phyloP scores from a whole-genome alignment of 2,329 filamentous ascomycete species.

The Sporothrix protearum region DNA sequence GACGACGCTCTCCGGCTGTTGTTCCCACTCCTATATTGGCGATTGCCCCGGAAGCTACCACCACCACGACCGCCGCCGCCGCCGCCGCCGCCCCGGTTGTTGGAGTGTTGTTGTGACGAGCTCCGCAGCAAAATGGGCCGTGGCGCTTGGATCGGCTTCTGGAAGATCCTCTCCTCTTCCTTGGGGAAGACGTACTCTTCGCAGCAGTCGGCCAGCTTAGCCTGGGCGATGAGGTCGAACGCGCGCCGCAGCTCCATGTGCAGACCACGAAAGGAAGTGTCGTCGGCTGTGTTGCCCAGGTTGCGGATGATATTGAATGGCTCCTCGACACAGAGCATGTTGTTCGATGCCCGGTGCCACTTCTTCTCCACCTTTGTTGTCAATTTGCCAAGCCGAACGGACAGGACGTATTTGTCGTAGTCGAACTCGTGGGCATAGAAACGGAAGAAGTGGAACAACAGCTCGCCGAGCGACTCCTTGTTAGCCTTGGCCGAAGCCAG shows the following conservation, averaged over 20 bases:
- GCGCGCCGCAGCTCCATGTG: constrained; percentile 86
- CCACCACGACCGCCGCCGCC: constrained; percentile 42
- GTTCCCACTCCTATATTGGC: constrained; percentile 46
- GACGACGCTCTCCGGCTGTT: constrained; percentile 53
- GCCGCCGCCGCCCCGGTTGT: constrained; percentile 39
- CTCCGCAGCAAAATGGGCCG: constrained; percentile 58
- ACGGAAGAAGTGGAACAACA: constrained; percentile 94
- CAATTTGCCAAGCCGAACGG: constrained; percentile 75
- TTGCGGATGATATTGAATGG: constrained; percentile 90
- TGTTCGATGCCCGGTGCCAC: constrained; percentile 77
- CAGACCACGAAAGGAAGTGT: constrained; percentile 86
- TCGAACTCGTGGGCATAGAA: constrained; percentile 93
- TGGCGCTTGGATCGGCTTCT: constrained; percentile 53
- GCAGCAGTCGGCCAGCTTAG: constrained; percentile 77
- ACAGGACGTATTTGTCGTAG: constrained; percentile 79
- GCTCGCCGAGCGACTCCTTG: constrained; percentile 73
- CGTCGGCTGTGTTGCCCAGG: constrained; percentile 92
- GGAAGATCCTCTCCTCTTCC: constrained; percentile 65
- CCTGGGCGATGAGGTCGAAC: constrained; percentile 75
- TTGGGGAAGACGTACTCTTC: constrained; percentile 85
- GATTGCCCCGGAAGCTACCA: constrained; percentile 47
- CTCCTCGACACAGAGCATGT: constrained; percentile 90
- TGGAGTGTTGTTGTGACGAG: constrained; percentile 55
- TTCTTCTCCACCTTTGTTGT: constrained; percentile 80
- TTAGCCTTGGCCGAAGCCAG: constrained; percentile 72